A percentile compares a stretch with the other conserved stretches of the same genome.
These are phyloP conservation scores for Tetrapisispora namnaoensis DNA, from an alignment of 805 yeast genomes.

Conservation along the genomic window DNA sequence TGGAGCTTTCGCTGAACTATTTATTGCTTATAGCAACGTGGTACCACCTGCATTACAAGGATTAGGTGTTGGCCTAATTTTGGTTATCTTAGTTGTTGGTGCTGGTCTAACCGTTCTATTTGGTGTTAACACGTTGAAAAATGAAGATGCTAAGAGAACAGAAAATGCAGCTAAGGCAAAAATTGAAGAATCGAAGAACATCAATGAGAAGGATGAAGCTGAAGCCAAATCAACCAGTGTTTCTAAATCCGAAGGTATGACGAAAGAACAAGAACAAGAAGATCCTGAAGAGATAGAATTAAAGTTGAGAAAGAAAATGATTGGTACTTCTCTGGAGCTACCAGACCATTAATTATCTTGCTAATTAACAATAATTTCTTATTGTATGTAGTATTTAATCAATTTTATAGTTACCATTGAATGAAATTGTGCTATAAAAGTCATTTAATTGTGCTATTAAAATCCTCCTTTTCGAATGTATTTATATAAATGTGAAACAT, in stretches of 20 bases:
- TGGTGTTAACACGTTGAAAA: background rate
- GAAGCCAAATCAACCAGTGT: background rate
- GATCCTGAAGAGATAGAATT: constrained; percentile 1
- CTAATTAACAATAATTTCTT: background rate
- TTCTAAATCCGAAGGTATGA: background rate
- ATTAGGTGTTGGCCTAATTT: background rate
- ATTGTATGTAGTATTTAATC: background rate
- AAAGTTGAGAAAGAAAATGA: constrained; percentile 2
- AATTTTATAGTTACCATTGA: too few species aligned
- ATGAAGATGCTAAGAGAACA: background rate
- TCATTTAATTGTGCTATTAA: too few species aligned
- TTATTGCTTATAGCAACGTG: background rate
- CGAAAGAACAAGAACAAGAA: background rate
- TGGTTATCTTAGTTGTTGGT: background rate
- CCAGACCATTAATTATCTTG: background rate
- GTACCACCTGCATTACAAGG: constrained; percentile 1
- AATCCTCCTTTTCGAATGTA: too few species aligned
- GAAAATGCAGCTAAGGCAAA: background rate
- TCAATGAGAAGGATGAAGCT: background rate
- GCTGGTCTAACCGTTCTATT: background rate
- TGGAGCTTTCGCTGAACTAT: background rate
- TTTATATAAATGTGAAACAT: too few species aligned
- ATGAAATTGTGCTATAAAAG: too few species aligned
- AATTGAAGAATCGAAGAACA: background rate
- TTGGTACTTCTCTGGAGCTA: background rate